Percentiles rank a stretch among this genome's conserved stretches.
phyloP scores from a whole-genome alignment of 306 rosid genomes.

The Vigna nakashimae region DNA sequence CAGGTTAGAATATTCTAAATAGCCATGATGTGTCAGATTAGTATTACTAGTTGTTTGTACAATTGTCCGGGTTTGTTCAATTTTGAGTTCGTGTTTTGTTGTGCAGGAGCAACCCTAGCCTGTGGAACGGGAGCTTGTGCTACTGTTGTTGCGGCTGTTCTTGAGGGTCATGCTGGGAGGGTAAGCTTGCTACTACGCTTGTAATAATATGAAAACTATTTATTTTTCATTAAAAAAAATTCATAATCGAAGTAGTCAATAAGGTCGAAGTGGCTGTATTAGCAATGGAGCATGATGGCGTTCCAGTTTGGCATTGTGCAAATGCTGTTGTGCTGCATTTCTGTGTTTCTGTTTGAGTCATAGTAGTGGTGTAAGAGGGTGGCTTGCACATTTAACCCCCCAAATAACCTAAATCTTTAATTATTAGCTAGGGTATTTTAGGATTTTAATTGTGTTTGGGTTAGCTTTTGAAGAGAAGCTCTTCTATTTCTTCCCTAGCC shows the following conservation, averaged over 20 bases:
- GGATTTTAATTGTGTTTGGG: background rate
- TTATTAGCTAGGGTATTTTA: background rate
- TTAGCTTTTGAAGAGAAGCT: background rate
- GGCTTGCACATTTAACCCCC: background rate
- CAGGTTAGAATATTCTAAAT: conserved; percentile 66
- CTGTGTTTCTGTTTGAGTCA: background rate
- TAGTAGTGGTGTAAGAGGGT: background rate
- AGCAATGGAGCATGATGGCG: background rate
- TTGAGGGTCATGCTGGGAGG: conserved; percentile 87
- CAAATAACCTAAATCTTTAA: background rate
- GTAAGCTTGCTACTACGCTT: conserved; percentile 57
- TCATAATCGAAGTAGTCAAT: background rate
- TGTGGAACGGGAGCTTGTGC: conserved; percentile 99
- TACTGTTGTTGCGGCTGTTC: conserved; percentile 88
- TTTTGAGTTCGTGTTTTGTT: conserved; percentile 19
- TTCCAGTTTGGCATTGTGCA: background rate
- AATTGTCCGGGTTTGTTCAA: conserved; percentile 5
- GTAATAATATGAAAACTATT: conserved; percentile 15
- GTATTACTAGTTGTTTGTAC: conserved; percentile 3
- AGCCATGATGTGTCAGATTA: conserved; percentile 13
- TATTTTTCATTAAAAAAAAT: background rate
- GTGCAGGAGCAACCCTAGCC: conserved; percentile 88
- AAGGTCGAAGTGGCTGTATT: background rate
- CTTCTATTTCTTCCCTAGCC: background rate
- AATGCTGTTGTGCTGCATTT: background rate